Evolutionary conservation across 2,329 filamentous ascomycete species (phyloP).

Genomic region (Pseudonectria buxi): DNA sequence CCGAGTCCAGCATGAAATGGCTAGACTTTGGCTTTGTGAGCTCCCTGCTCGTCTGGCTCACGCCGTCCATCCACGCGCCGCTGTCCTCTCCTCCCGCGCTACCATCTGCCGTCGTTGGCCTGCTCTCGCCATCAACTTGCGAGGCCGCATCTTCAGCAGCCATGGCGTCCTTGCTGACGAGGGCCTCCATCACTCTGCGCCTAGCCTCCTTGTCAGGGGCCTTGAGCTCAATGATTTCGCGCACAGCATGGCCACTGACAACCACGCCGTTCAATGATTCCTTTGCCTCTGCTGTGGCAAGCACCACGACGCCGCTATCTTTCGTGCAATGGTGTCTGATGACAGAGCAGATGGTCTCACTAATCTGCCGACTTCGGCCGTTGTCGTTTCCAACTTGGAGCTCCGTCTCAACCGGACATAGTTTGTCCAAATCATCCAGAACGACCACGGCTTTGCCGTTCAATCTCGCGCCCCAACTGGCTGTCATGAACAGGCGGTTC

Average conservation of each 20-base stretch:
- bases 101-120: slow-evolving; percentile 51
- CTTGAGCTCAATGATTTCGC: slow-evolving; percentile 83
- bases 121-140: slow-evolving; percentile 39
- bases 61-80: slow-evolving; percentile 71
- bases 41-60: slow-evolving; percentile 47
- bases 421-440: slow-evolving; percentile 84
- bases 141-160: slow-evolving; percentile 31
- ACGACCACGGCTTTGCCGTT: slow-evolving; percentile 81
- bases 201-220: slow-evolving; percentile 90
- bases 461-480: slow-evolving; percentile 83
- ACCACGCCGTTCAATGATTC: slow-evolving; percentile 87
- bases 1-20: slow-evolving; percentile 66
- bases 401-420: slow-evolving; percentile 91
- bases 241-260: slow-evolving; percentile 83
- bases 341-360: slow-evolving; percentile 77
- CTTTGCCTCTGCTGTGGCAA: slow-evolving; percentile 89
- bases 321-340: slow-evolving; percentile 77
- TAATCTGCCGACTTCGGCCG: slow-evolving; percentile 83
- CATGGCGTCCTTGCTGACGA: slow-evolving; percentile 53
- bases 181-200: slow-evolving; percentile 72
- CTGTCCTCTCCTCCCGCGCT: slow-evolving; percentile 43
- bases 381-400: slow-evolving; percentile 92
- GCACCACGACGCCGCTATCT: slow-evolving; percentile 73
- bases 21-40: slow-evolving; percentile 32
- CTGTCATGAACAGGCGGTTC: slow-evolving; percentile 75